Base-by-base conservation (phyloP, 2,329 filamentous ascomycete species). In the Cercospora berteroae region DNA sequence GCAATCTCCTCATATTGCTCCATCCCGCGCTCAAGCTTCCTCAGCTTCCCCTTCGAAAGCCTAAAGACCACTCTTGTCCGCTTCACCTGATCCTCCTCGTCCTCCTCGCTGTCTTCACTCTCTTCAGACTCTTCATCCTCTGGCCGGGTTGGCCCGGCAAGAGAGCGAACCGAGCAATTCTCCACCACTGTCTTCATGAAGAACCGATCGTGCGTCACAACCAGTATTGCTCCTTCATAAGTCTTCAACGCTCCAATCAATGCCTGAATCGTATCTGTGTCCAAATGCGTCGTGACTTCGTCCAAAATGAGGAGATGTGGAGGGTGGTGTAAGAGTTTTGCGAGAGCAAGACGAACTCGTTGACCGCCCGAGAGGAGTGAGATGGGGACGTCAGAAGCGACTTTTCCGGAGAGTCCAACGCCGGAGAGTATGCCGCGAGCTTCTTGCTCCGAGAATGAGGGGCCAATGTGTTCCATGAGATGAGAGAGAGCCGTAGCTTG, bases 141-240 rank as follows among this genome's bases (percentile, higher is more conserved):
- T 9, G 67, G 67, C 36, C 69, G 63, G 10, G 39, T 66, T 16
- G 18, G 27, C n/a, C 50, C 67, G 18, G 70, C 67, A 25, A 72
- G 52, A 12, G 42, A 55, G 36, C 65, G 70, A 36, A 70, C 65
- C 7, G 60, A 65, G 58, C 85, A 78, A 0, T 89, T 89, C 75
- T 92, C 89, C 0, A 95, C 83, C 0, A 90, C 90, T 2, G 88
- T 88, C 56, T 89, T 85, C 80, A 95, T 85, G 73, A 96, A 90
- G 84, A 91, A 96, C 33, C 93, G 84, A 77, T 96, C 92, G 80
- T 96, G 93, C 39, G 88, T 93, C 4, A 95, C 89, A 5, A 95
- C 80, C 44, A 96, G 80, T 4, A 95, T 85, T 0, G 91, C 92
- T 0, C 92, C 92, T 64, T 88, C 85, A 84, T 90, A 96, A 2